Percentiles rank a stretch among this genome's conserved stretches.
Evolutionary conservation across 768 basidiomycete genomes (phyloP).

Genomic region (Boletus rubescentipes): DNA sequence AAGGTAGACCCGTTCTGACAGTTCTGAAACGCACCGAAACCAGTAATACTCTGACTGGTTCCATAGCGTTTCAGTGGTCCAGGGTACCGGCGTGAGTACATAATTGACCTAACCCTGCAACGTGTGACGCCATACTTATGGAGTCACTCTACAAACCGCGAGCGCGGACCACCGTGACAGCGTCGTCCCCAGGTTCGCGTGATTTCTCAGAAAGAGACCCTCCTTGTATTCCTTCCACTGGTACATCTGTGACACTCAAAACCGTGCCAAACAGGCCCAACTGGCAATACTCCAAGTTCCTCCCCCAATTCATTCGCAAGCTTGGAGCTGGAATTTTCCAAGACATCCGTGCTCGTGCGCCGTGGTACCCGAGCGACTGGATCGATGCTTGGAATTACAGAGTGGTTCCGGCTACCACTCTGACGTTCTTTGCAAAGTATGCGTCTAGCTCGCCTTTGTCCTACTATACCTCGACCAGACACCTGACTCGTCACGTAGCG

Average conservation of each 20-base stretch:
- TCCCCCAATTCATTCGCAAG: slow-evolving; percentile 22
- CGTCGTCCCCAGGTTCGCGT: not conserved
- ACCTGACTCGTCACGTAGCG: slow-evolving; percentile 38
- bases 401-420: slow-evolving; percentile 80
- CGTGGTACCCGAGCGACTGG: slow-evolving; percentile 89
- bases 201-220: not conserved
- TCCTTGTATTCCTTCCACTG: not conserved
- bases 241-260: slow-evolving; percentile 2
- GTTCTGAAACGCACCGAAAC: too few relatives aligned
- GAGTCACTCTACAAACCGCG: too few relatives aligned
- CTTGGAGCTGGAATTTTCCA: slow-evolving; percentile 62
- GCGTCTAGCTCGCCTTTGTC: slow-evolving; percentile 24
- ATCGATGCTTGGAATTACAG: slow-evolving; percentile 90
- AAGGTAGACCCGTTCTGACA: too few relatives aligned
- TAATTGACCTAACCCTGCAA: too few relatives aligned
- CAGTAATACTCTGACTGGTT: too few relatives aligned
- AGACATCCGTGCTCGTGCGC: slow-evolving; percentile 69
- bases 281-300: not conserved
- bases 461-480: not conserved
- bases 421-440: slow-evolving; percentile 86
- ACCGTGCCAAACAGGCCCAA: not conserved
- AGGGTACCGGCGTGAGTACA: too few relatives aligned
- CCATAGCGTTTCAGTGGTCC: too few relatives aligned
- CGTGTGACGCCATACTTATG: too few relatives aligned
- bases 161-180: not conserved